Percentiles rank a stretch among this genome's conserved stretches.
Conservation (phyloP, 2,329 filamentous ascomycete species). For the Clarireedia paspali region DNA sequence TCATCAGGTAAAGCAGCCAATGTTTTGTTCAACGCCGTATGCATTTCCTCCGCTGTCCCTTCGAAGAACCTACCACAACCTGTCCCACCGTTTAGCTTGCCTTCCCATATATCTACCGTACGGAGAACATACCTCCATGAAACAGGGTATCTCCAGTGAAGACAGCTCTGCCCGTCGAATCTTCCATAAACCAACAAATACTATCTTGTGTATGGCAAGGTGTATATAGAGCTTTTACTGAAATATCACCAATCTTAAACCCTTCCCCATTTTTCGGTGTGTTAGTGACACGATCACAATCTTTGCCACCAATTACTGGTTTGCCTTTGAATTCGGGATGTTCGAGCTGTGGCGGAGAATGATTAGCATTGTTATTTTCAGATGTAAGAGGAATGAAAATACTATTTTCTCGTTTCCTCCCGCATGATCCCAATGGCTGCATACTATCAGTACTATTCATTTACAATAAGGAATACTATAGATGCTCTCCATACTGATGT, state of each 20-base stretch:
- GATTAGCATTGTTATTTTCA: neutral
- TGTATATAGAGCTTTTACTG: constrained; percentile 82
- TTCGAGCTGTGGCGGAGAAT: constrained; percentile 14
- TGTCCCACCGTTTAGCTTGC: constrained; percentile 27
- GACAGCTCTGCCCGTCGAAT: constrained; percentile 67
- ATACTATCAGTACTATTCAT: constrained; percentile 8
- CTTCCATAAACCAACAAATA: constrained; percentile 90
- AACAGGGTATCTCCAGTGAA: constrained; percentile 97
- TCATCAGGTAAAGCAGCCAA: constrained; percentile 78
- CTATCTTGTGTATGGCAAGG: constrained; percentile 98
- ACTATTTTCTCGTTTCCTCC: constrained; percentile 84
- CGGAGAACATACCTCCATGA: constrained; percentile 60
- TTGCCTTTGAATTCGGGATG: constrained; percentile 31
- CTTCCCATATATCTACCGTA: too few species aligned
- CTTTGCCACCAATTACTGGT: constrained; percentile 77
- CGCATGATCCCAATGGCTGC: constrained; percentile 86
- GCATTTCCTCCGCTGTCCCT: constrained; percentile 82
- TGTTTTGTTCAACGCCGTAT: constrained; percentile 82
- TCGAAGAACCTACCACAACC: constrained; percentile 97
- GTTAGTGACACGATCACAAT: constrained; percentile 72
- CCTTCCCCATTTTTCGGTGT: constrained; percentile 68
- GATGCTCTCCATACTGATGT: constrained; percentile 64
- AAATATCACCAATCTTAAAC: constrained; percentile 79
- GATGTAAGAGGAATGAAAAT: constrained; percentile 13
- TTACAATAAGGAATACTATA: neutral